Evolutionary conservation across 2,329 filamentous ascomycete species (phyloP).

Genomic region (Microcera coccophila): DNA sequence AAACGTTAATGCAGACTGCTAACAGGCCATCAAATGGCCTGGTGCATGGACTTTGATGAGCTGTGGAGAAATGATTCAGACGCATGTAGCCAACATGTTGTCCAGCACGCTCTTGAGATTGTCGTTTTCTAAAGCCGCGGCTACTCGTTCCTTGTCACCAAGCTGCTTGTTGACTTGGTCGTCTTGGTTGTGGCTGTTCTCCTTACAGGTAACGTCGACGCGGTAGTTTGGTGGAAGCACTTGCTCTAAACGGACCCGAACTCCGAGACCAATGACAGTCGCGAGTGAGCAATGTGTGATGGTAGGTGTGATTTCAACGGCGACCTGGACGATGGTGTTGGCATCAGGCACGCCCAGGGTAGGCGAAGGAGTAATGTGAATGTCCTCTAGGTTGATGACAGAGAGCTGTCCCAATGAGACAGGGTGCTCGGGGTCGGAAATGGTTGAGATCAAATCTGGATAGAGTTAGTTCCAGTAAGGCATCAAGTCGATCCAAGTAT

Average conservation of each 20-base stretch:
- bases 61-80: too few relatives aligned
- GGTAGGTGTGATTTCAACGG: conserved; percentile 89
- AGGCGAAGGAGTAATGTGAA: conserved; percentile 60
- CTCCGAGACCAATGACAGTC: conserved; percentile 91
- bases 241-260: conserved; percentile 86
- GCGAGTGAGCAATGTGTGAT: conserved; percentile 96
- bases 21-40: too few relatives aligned
- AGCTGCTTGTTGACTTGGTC: conserved; percentile 97
- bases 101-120: conserved; percentile 82
- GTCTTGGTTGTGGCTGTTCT: conserved; percentile 91
- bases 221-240: conserved; percentile 87
- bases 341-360: conserved; percentile 39
- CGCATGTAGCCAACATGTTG: conserved; percentile 89
- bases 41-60: too few relatives aligned
- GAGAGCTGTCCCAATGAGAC: conserved; percentile 88
- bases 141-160: conserved; percentile 92
- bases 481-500: too few relatives aligned
- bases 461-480: neutral
- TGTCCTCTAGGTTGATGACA: conserved; percentile 94
- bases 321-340: conserved; percentile 64
- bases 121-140: conserved; percentile 89
- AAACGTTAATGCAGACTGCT: too few relatives aligned
- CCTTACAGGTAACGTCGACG: conserved; percentile 89
- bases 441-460: conserved; percentile 85
- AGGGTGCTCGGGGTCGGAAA: conserved; percentile 95